Conservation (phyloP, 305 asterid genomes). For the Stenogyne calaminthoides region DNA sequence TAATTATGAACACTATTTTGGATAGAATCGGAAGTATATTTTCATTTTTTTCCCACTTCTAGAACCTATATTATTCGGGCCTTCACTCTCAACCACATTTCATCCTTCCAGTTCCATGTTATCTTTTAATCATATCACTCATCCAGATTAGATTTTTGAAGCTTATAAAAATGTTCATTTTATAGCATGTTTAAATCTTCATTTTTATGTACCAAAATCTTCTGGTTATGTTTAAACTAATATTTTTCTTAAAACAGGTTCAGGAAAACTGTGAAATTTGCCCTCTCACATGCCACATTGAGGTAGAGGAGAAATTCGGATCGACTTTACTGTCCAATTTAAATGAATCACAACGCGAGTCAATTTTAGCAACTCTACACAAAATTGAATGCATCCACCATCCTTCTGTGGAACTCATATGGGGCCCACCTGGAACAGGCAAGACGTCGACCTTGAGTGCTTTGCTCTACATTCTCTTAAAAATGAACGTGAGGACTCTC, state of each 20-base stretch:
- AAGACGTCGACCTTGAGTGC: conserved; percentile 57
- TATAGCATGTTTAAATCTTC: background rate
- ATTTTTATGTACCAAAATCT: background rate
- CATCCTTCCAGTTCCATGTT: background rate
- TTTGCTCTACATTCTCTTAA: conserved; percentile 48
- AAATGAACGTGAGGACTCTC: conserved; percentile 48
- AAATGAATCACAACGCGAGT: conserved; percentile 59
- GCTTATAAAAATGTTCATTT: too few relatives aligned
- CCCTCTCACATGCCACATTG: background rate
- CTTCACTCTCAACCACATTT: background rate
- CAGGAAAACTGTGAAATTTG: conserved; percentile 40
- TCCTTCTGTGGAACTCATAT: conserved; percentile 55
- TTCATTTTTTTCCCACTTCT: background rate
- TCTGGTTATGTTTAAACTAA: background rate
- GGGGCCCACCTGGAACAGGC: conserved; percentile 91
- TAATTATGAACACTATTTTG: too few relatives aligned
- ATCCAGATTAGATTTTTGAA: too few relatives aligned
- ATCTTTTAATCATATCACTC: background rate
- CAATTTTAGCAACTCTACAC: conserved; percentile 41
- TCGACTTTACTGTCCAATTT: conserved; percentile 27
- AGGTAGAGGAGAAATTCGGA: conserved; percentile 29
- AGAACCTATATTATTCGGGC: background rate
- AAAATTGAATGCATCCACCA: conserved; percentile 44
- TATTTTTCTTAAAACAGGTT: conserved; percentile 31
- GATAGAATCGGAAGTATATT: background rate